Evolutionary conservation across 2,329 filamentous ascomycete genomes (phyloP).

Genomic region (Sporothrix globosa): DNA sequence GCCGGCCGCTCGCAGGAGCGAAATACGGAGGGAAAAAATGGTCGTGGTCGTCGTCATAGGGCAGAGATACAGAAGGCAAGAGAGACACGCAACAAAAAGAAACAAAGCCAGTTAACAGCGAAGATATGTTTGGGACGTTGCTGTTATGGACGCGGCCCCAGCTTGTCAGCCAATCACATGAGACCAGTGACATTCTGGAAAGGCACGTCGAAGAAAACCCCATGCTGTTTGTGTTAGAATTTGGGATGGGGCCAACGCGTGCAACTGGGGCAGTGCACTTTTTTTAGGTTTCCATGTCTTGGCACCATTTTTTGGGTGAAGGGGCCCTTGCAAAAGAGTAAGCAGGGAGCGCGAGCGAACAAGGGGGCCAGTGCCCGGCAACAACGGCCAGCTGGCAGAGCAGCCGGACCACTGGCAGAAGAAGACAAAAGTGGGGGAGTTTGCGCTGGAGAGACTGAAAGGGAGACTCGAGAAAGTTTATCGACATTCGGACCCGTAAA

Average conservation of each 20-base stretch:
- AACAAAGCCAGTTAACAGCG: too few species aligned
- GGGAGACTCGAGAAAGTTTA: neutral
- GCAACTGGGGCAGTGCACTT: conserved; percentile 30
- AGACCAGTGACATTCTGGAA: conserved; percentile 34
- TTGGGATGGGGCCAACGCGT: conserved; percentile 13
- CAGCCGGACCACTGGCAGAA: conserved; percentile 3
- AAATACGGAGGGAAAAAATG: conserved; percentile 17
- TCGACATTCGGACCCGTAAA: neutral
- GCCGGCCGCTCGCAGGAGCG: conserved; percentile 16
- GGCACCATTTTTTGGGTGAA: neutral
- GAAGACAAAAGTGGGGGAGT: neutral
- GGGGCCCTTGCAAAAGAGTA: neutral
- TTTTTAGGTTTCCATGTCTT: conserved; percentile 24
- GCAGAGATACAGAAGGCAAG: neutral
- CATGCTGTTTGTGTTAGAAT: conserved; percentile 27
- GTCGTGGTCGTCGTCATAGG: neutral
- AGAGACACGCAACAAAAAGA: neutral
- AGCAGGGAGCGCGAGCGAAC: neutral
- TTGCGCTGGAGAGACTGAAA: neutral
- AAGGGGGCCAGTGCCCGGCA: conserved; percentile 4
- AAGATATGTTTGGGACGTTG: neutral
- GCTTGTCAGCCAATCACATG: conserved; percentile 26
- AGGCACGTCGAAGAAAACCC: conserved; percentile 11
- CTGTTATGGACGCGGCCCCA: neutral
- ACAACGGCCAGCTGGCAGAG: conserved; percentile 11